Evolutionary conservation across 345 rosid genomes (phyloP), one percentile per base, ranked within the genome.

Genomic region (Salix suchowensis): DNA sequence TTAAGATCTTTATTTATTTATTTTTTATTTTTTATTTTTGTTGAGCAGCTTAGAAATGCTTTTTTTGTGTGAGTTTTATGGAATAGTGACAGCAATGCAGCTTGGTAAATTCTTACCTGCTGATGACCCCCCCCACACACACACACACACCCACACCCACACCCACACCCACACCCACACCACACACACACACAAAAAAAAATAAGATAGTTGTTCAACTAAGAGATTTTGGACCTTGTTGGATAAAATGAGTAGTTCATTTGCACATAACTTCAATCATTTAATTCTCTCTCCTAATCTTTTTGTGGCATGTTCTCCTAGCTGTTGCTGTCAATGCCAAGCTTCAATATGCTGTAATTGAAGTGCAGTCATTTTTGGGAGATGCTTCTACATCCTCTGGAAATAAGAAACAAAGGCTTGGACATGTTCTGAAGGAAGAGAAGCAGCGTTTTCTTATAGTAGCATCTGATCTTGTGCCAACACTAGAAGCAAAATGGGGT

Each of bases 311-410:
- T 70, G 55, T 79, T 66, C 50, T 18, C 32, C 78, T 94, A 95
- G 98, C 97, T 86, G 97, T 95, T 71, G 98, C 97, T 13, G 97
- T 93, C 80, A 93, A 95, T 84, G 89, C 89, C 73, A 91, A 90
- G 77, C 94, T 95, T 79, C 92, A 90, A 72, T 95, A 95, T 84
- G 94, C 97, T 73, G 89, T 95, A 68, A 91, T 90, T 65, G 94
- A 89, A 86, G 84, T 90, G 74, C 86, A 85, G 68, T 76, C 91
- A 54, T 60, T 75, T 58, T 58, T 68, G 46, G 97, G 81, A 76
- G 89, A 82, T 84, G 84, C 73, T 74, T 80, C 87, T 73, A 48
- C 69, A 32, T 78, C 73, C 73, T 71, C 85, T 72, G 85, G 83
- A 78, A 88, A 80, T 54, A 86, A 91, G 77, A 92, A 76, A 81